Conservation (phyloP, 495 filamentous ascomycete genomes). For the Neurospora discreta region DNA sequence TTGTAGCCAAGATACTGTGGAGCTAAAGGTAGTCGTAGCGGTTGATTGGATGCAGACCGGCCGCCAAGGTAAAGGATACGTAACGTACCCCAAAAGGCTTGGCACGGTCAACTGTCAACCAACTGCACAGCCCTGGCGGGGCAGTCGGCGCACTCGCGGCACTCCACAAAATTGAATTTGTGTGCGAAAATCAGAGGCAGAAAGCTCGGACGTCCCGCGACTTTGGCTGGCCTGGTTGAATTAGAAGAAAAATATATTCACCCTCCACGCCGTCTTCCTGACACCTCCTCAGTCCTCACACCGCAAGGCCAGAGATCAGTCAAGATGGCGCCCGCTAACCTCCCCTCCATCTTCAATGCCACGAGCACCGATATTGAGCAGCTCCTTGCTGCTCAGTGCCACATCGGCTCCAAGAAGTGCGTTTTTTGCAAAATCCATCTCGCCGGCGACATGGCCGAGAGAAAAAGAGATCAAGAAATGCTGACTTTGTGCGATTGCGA, state of each 20-base stretch:
- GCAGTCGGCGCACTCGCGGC: conserved; percentile 7
- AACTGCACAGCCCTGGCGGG: conserved; percentile 27
- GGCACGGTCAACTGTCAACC: not conserved
- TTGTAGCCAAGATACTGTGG: not conserved
- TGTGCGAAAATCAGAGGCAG: conserved; percentile 24
- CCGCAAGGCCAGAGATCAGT: conserved; percentile 36
- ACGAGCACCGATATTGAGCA: conserved; percentile 86
- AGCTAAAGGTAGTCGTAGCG: not conserved
- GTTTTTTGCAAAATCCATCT: conserved; percentile 1
- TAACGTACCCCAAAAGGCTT: not conserved
- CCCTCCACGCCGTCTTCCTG: conserved; percentile 26
- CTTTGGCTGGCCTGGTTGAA: conserved; percentile 12
- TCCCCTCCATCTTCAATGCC: conserved; percentile 71
- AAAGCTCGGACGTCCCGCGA: conserved; percentile 1
- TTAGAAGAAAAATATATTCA: conserved; percentile 22
- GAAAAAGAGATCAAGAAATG: not conserved
- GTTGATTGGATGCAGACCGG: not conserved
- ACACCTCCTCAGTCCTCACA: conserved; percentile 40
- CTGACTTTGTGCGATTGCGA: conserved; percentile 8
- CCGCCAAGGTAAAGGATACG: not conserved
- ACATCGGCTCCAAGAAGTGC: conserved; percentile 92
- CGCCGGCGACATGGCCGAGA: not conserved
- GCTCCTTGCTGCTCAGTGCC: conserved; percentile 91
- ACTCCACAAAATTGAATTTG: conserved; percentile 27
- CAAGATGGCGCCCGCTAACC: conserved; percentile 89